These are phyloP conservation scores for Zopfia rhizophila DNA, from an alignment of 2,329 filamentous ascomycete species.

Conservation along the genomic window DNA sequence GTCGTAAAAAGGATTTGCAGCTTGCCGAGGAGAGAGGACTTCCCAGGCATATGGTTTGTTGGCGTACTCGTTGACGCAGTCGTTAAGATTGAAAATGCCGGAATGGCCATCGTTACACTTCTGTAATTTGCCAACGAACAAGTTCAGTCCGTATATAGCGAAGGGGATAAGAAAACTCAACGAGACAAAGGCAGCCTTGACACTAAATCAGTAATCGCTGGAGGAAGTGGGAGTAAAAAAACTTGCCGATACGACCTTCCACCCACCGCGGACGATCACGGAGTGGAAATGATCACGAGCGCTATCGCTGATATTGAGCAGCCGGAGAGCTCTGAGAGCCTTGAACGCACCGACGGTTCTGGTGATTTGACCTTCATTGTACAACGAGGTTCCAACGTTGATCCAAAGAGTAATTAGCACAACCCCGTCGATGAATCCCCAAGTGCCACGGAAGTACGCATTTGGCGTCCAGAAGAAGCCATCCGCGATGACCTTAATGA, in stretches of 20 bases:
- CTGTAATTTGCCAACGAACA: constrained; percentile 86
- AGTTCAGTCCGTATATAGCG: constrained; percentile 92
- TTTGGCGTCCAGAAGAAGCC: constrained; percentile 97
- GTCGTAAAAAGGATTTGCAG: constrained; percentile 83
- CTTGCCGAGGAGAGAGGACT: constrained; percentile 83
- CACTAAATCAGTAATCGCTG: constrained; percentile 15
- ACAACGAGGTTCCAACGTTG: constrained; percentile 85
- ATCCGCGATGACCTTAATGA: constrained; percentile 94
- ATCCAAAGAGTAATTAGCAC: constrained; percentile 95
- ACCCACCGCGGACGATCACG: constrained; percentile 90
- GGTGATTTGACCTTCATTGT: constrained; percentile 84
- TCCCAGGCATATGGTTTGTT: constrained; percentile 84
- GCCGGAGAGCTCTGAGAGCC: constrained; percentile 86
- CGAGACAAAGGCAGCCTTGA: constrained; percentile 86
- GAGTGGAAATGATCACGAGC: constrained; percentile 97
- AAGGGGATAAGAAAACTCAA: constrained; percentile 95
- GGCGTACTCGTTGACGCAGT: constrained; percentile 86
- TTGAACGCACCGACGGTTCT: constrained; percentile 97
- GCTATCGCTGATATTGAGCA: constrained; percentile 96
- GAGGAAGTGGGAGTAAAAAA: neutral
- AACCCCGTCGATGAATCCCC: constrained; percentile 94
- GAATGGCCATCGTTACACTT: constrained; percentile 78
- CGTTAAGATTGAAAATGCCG: constrained; percentile 67
- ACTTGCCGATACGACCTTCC: constrained; percentile 87
- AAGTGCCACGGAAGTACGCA: constrained; percentile 94